Conservation (phyloP, 768 basidiomycete genomes). For the Myochromella boudieri region DNA sequence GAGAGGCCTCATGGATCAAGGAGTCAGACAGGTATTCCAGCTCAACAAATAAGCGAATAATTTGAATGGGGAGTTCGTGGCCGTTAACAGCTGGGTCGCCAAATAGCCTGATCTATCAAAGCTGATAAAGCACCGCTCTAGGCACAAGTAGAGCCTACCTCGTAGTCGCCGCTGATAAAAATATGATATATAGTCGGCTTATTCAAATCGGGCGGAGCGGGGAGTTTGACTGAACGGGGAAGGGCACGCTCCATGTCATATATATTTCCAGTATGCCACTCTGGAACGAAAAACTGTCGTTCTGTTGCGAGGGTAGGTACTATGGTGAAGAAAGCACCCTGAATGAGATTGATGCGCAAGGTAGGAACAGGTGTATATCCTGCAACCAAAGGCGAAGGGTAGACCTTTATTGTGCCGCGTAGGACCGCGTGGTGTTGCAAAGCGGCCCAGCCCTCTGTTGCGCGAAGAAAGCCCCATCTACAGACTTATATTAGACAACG, state of each 20-base stretch:
- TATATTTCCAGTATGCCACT: constrained; percentile 89
- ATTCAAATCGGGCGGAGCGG: constrained; percentile 38
- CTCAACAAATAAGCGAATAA: constrained; percentile 49
- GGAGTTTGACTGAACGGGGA: constrained; percentile 49
- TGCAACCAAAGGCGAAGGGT: constrained; percentile 42
- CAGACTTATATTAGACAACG: background rate
- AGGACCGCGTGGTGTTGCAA: constrained; percentile 79
- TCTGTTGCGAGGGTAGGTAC: constrained; percentile 37
- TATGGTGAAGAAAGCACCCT: constrained; percentile 77
- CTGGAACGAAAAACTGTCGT: constrained; percentile 25
- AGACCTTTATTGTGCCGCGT: constrained; percentile 59
- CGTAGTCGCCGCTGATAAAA: constrained; percentile 81
- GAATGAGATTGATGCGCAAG: constrained; percentile 60
- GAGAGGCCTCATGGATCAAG: constrained; percentile 44
- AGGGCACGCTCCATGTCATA: constrained; percentile 62
- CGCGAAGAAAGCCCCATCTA: constrained; percentile 73
- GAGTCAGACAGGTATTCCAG: constrained; percentile 29
- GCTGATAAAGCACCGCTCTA: background rate
- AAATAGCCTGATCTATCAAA: constrained; percentile 72
- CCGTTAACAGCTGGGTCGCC: constrained; percentile 60
- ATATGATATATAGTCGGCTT: constrained; percentile 60
- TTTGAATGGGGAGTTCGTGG: constrained; percentile 51
- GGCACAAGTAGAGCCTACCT: constrained; percentile 40
- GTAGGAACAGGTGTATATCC: constrained; percentile 31
- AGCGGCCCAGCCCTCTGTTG: constrained; percentile 84